Conservation (phyloP, 495 filamentous ascomycete genomes). For the Penicillium riverlandense region DNA sequence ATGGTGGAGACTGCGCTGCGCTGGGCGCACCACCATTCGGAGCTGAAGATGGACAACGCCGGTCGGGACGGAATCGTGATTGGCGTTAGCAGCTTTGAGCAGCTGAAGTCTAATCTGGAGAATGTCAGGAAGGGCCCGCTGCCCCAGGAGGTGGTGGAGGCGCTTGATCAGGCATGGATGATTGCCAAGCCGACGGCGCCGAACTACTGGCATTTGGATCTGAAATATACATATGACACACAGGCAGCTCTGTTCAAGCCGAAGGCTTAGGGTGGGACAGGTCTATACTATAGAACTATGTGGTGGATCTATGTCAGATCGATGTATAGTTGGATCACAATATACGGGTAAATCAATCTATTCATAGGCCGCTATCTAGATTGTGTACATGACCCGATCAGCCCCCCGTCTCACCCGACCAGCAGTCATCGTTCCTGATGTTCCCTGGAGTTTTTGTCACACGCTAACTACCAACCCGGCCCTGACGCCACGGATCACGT, state of each 20-base stretch:
- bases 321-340: no score
- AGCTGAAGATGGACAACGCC: slow-evolving; percentile 65
- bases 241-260: slow-evolving; percentile 54
- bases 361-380: no score
- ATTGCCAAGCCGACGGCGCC: slow-evolving; percentile 58
- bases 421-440: no score
- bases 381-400: no score
- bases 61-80: slow-evolving; percentile 74
- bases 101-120: slow-evolving; percentile 68
- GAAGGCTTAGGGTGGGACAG: slow-evolving; percentile 9
- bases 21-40: slow-evolving; percentile 76
- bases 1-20: slow-evolving; percentile 78
- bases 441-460: no score
- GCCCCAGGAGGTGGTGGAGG: slow-evolving; percentile 74
- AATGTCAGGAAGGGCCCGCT: slow-evolving; percentile 82
- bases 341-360: no score
- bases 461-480: no score
- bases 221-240: slow-evolving; percentile 72
- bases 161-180: slow-evolving; percentile 67
- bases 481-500: no score
- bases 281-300: no score
- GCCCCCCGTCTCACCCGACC: no score
- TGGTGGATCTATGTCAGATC: no score
- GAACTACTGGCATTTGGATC: slow-evolving; percentile 70
- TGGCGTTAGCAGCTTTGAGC: slow-evolving; percentile 66